Percentiles rank a stretch among this genome's conserved stretches.
phyloP scores from a whole-genome alignment of 2,329 filamentous ascomycete species.

The Pezicula radicicola region DNA sequence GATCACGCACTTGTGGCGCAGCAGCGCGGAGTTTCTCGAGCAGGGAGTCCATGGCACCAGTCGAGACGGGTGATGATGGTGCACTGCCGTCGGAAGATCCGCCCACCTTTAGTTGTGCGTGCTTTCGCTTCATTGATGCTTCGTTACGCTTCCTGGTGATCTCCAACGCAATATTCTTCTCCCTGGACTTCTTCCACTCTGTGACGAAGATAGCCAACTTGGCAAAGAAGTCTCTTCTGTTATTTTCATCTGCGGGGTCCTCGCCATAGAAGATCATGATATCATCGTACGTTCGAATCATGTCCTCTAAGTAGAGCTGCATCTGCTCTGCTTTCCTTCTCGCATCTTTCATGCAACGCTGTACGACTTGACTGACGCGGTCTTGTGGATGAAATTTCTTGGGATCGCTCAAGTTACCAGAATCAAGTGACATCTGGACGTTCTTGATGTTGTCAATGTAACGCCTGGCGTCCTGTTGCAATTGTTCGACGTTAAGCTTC shows the following conservation, averaged over 20 bases:
- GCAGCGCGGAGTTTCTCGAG: constrained; percentile 93
- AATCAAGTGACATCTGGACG: constrained; percentile 86
- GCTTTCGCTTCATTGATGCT: constrained; percentile 87
- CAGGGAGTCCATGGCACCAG: constrained; percentile 92
- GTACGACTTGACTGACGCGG: constrained; percentile 86
- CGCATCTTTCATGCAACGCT: constrained; percentile 94
- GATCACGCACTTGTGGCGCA: constrained; percentile 83
- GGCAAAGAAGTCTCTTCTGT: constrained; percentile 90
- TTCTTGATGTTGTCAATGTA: constrained; percentile 97
- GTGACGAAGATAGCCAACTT: constrained; percentile 87
- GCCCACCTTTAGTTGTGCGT: constrained; percentile 60
- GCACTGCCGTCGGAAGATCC: constrained; percentile 35
- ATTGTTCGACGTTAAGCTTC: constrained; percentile 93
- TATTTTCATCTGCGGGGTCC: constrained; percentile 86
- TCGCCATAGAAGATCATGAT: constrained; percentile 97
- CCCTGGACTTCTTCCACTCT: constrained; percentile 94
- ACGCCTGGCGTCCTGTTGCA: constrained; percentile 80
- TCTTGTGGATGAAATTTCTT: constrained; percentile 99
- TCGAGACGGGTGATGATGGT: constrained; percentile 66
- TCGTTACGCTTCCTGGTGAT: constrained; percentile 84
- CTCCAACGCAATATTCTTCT: constrained; percentile 85
- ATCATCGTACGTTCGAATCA: constrained; percentile 86
- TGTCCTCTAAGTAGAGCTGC: constrained; percentile 89
- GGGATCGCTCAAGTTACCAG: constrained; percentile 89
- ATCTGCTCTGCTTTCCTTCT: constrained; percentile 94